Evolutionary conservation across 225 moss, liverwort and hornwort genomes (phyloP).

Genomic region (Polytrichum formosum): DNA sequence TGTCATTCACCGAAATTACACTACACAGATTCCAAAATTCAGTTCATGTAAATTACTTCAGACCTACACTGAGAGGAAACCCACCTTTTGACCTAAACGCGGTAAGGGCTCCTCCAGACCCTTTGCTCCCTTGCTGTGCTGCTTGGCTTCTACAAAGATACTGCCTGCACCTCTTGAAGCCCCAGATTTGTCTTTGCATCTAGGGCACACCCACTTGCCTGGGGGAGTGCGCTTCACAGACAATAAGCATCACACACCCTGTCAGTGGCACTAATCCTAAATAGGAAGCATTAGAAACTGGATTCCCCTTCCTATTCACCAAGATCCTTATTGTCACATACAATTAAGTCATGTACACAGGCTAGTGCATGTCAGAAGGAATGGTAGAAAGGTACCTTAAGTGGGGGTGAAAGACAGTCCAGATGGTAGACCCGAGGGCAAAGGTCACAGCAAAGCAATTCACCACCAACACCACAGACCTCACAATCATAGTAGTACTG

Average conservation of each 20-base stretch:
- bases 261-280: not conserved
- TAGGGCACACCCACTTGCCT: constrained; percentile 95
- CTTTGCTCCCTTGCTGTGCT: constrained; percentile 45
- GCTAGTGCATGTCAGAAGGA: constrained; percentile 7
- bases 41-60: too few species aligned
- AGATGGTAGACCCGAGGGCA: constrained; percentile 98
- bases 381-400: constrained; percentile 66
- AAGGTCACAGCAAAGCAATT: constrained; percentile 89
- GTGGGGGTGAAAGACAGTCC: constrained; percentile 83
- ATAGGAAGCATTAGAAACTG: not conserved
- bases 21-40: too few species aligned
- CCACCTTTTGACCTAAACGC: constrained; percentile 55
- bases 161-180: constrained; percentile 36
- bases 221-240: constrained; percentile 81
- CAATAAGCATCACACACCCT: constrained; percentile 6
- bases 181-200: constrained; percentile 67
- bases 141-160: constrained; percentile 56
- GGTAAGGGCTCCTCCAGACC: constrained; percentile 44
- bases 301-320: too few species aligned
- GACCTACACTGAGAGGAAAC: not conserved
- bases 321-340: too few species aligned
- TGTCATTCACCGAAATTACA: too few species aligned
- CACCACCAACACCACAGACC: constrained; percentile 89
- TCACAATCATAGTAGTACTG: constrained; percentile 99
- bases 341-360: not conserved